These are phyloP conservation scores for Wickerhamiella kazuoi DNA, from an alignment of 805 yeast genomes.

Conservation along the genomic window DNA sequence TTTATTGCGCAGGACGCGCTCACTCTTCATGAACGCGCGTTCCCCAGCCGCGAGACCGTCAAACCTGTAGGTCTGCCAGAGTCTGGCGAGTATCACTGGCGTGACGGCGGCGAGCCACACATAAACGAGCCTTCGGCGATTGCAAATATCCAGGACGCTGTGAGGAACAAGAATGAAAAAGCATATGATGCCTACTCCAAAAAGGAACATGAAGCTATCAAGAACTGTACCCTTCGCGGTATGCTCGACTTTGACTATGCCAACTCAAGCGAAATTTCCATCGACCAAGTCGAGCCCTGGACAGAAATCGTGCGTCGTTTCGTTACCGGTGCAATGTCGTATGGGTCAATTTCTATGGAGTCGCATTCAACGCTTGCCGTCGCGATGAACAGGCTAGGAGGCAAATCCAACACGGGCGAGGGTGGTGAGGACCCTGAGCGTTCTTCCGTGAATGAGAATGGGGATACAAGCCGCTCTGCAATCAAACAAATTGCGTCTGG, in stretches of 20 bases:
- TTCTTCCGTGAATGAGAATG: conserved; percentile 59
- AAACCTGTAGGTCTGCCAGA: conserved; percentile 69
- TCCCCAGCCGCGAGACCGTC: conserved; percentile 55
- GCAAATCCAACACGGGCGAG: conserved; percentile 96
- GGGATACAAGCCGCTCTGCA: conserved; percentile 98
- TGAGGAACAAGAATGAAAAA: conserved; percentile 81
- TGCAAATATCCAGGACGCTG: conserved; percentile 96
- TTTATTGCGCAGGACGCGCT: conserved; percentile 94
- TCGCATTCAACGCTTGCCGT: conserved; percentile 95
- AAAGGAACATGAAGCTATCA: conserved; percentile 80
- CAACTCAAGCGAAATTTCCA: conserved; percentile 55
- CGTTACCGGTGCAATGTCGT: conserved; percentile 99
- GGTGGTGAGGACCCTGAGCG: conserved; percentile 98
- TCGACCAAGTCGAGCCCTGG: conserved; percentile 99
- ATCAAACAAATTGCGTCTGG: conserved; percentile 97
- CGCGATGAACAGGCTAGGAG: conserved; percentile 96
- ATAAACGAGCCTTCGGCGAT: conserved; percentile 88
- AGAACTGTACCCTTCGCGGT: conserved; percentile 87
- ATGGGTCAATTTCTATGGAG: conserved; percentile 97
- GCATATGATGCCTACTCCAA: conserved; percentile 83
- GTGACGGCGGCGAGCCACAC: conserved; percentile 96
- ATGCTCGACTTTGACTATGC: conserved; percentile 78
- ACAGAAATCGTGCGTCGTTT: conserved; percentile 94
- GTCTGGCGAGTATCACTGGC: conserved; percentile 95
- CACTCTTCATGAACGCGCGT: conserved; percentile 83